phyloP scores from a whole-genome alignment of 2,329 filamentous ascomycete genomes.

The Neonectria magnoliae region DNA sequence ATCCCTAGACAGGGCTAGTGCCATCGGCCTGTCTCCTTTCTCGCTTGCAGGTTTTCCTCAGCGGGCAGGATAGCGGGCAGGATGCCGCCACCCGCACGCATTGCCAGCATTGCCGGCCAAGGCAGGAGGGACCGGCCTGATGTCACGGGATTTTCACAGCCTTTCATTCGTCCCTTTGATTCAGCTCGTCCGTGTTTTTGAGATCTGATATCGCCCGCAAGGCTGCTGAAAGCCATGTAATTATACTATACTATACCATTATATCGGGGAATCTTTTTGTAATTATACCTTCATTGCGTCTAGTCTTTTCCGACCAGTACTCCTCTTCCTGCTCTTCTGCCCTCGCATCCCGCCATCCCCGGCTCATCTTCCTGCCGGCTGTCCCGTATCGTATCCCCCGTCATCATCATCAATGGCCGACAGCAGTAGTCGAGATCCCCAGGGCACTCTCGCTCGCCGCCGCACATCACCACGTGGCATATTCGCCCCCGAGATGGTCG shows the following conservation, averaged over 20 bases:
- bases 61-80: background rate
- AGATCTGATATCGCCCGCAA: slow-evolving; percentile 3
- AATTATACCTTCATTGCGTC: slow-evolving; percentile 26
- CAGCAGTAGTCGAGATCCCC: slow-evolving; percentile 30
- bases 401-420: slow-evolving; percentile 28
- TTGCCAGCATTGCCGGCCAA: background rate
- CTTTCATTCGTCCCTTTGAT: slow-evolving; percentile 17
- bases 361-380: background rate
- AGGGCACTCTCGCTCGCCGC: slow-evolving; percentile 33
- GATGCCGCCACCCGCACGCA: slow-evolving; percentile 4
- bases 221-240: slow-evolving; percentile 8
- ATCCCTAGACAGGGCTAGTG: slow-evolving; percentile 42
- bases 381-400: background rate
- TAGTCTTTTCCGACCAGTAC: background rate
- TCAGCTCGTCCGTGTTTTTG: slow-evolving; percentile 10
- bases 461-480: slow-evolving; percentile 47
- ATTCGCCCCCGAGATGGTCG: slow-evolving; percentile 55
- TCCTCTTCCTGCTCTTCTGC: background rate
- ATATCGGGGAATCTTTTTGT: slow-evolving; percentile 23
- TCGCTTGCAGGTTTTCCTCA: slow-evolving; percentile 37
- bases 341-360: slow-evolving; percentile 4
- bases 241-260: slow-evolving; percentile 15
- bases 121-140: background rate
- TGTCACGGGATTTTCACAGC: slow-evolving; percentile 22
- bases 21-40: slow-evolving; percentile 29